Evolutionary conservation across 768 basidiomycete genomes (phyloP).

Genomic region (Auricularia sp.): DNA sequence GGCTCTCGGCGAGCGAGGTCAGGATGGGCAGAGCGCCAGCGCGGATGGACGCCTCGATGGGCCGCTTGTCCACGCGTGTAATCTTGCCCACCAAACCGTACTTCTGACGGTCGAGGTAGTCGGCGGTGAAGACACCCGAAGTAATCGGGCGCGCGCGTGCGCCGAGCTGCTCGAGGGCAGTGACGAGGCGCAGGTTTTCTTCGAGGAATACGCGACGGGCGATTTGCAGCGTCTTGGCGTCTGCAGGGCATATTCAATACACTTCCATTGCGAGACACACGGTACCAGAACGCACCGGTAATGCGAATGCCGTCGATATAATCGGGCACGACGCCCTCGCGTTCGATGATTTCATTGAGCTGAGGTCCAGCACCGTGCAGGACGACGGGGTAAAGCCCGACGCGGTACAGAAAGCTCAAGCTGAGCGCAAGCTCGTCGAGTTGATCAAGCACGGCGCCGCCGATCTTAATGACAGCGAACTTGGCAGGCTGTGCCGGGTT

Average conservation of each 20-base stretch:
- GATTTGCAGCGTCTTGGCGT: conserved; percentile 87
- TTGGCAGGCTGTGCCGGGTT: conserved; percentile 85
- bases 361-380: conserved; percentile 96
- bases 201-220: conserved; percentile 95
- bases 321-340: conserved; percentile 88
- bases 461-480: conserved; percentile 97
- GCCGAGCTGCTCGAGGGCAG: conserved; percentile 86
- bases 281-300: conserved; percentile 50
- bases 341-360: conserved; percentile 86
- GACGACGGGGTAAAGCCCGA: conserved; percentile 96
- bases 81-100: conserved; percentile 96
- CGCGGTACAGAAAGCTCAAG: conserved; percentile 90
- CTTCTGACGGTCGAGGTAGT: conserved; percentile 89
- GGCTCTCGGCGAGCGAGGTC: conserved; percentile 87
- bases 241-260: conserved; percentile 28
- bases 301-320: conserved; percentile 97
- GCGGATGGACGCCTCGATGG: conserved; percentile 91
- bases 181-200: conserved; percentile 92
- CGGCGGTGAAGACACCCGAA: conserved; percentile 94
- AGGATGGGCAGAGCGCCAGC: conserved; percentile 95
- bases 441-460: conserved; percentile 88
- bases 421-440: conserved; percentile 90
- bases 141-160: conserved; percentile 97
- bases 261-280: background rate
- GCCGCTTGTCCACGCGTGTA: conserved; percentile 88